Percentiles rank a stretch among this genome's conserved stretches.
Conservation (phyloP, 1,284 basidiomycete species). For the Flammula alnicola region DNA sequence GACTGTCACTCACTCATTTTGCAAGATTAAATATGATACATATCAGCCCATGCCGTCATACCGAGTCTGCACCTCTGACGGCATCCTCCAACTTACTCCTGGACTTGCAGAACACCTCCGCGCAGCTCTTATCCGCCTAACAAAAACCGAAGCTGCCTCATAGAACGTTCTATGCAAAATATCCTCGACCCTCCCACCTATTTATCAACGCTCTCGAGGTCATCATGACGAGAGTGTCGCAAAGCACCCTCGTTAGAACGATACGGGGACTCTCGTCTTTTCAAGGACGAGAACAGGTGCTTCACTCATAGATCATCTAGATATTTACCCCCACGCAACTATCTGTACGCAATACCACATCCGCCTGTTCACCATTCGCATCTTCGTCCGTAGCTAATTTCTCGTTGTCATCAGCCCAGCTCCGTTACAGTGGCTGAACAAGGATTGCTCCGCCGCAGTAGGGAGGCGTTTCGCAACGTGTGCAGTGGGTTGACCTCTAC, state of each 20-base stretch:
- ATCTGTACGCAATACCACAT: neutral
- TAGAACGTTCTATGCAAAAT: neutral
- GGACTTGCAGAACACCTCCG: conserved; percentile 57
- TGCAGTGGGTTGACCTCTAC: no score
- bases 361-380: neutral
- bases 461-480: no score
- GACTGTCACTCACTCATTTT: conserved; percentile 1
- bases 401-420: no score
- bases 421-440: no score
- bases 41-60: conserved; percentile 84
- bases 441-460: no score
- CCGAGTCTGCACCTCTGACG: conserved; percentile 73
- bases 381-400: neutral
- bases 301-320: conserved; percentile 1
- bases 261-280: neutral
- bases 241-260: neutral
- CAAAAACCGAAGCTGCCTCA: neutral
- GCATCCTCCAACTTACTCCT: conserved; percentile 64
- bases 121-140: conserved; percentile 21
- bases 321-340: neutral
- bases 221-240: no score
- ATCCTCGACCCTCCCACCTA: neutral
- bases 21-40: conserved; percentile 69
- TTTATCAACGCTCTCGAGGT: neutral
- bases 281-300: neutral